Evolutionary conservation across 2,329 filamentous ascomycete species (phyloP).

Genomic region (Monilinia fructigena): DNA sequence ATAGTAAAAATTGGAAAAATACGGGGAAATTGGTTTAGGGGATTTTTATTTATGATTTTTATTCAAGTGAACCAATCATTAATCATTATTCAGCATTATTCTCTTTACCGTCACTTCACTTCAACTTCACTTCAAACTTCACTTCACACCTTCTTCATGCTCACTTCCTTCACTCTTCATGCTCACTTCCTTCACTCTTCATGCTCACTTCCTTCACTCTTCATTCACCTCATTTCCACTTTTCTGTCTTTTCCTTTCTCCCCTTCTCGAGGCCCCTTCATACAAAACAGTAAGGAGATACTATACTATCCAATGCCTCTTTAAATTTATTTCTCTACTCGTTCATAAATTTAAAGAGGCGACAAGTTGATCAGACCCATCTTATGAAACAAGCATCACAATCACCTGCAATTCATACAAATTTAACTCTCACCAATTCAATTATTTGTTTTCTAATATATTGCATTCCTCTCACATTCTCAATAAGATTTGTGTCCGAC

Average conservation of each 20-base stretch:
- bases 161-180: no score
- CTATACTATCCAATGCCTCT: no score
- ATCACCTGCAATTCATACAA: neutral
- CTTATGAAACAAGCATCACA: neutral
- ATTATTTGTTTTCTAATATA: neutral
- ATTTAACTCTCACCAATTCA: neutral
- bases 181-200: neutral
- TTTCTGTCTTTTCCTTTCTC: no score
- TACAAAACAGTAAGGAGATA: no score
- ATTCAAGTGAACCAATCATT: neutral
- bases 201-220: neutral
- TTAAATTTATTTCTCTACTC: neutral
- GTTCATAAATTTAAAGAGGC: neutral
- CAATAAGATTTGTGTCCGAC: neutral
- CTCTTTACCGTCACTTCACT: neutral
- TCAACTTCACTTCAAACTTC: neutral
- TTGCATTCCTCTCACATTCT: slow-evolving; percentile 1
- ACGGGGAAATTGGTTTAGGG: slow-evolving; percentile 1
- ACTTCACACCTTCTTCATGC: no score
- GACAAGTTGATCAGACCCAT: no score
- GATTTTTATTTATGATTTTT: neutral
- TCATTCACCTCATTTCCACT: neutral
- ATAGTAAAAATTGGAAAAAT: neutral
- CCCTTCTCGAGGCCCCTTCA: no score
- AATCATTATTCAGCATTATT: neutral